Conservation (phyloP, 1,284 basidiomycete genomes). For the Hemileia vastatrix region DNA sequence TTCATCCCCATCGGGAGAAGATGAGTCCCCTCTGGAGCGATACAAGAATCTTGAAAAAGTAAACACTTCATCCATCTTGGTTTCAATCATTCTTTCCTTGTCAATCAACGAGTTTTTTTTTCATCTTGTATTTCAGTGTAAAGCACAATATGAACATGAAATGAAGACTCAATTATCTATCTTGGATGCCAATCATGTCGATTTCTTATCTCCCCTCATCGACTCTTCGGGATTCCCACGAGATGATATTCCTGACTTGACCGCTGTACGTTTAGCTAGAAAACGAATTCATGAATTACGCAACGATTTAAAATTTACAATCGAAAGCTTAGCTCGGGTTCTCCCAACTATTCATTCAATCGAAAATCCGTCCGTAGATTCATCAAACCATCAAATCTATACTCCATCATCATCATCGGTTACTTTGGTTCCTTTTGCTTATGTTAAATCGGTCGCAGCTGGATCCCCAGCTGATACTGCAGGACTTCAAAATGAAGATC, state of each 20-base stretch:
- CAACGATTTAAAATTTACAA: not conserved
- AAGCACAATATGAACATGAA: conserved; percentile 1
- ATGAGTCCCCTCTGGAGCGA: too few species aligned
- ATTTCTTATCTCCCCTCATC: conserved; percentile 5
- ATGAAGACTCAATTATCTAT: conserved; percentile 2
- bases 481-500: conserved; percentile 2
- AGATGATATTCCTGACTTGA: conserved; percentile 16
- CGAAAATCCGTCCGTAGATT: not conserved
- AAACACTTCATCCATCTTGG: too few species aligned
- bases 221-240: conserved; percentile 11
- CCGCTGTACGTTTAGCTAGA: conserved; percentile 11
- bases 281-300: conserved; percentile 11
- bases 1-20: too few species aligned
- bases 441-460: conserved; percentile 4
- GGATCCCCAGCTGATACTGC: conserved; percentile 6
- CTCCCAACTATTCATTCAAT: conserved; percentile 1
- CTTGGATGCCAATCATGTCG: not conserved
- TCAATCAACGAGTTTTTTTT: too few species aligned
- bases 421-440: conserved; percentile 7
- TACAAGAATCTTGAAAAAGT: too few species aligned
- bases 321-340: conserved; percentile 5
- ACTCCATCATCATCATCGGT: too few species aligned
- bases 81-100: too few species aligned
- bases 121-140: too few species aligned
- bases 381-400: too few species aligned